Evolutionary conservation across 2,329 filamentous ascomycete genomes (phyloP), one percentile per base, ranked within the genome.

Genomic region (Tolypocladium nubicola): DNA sequence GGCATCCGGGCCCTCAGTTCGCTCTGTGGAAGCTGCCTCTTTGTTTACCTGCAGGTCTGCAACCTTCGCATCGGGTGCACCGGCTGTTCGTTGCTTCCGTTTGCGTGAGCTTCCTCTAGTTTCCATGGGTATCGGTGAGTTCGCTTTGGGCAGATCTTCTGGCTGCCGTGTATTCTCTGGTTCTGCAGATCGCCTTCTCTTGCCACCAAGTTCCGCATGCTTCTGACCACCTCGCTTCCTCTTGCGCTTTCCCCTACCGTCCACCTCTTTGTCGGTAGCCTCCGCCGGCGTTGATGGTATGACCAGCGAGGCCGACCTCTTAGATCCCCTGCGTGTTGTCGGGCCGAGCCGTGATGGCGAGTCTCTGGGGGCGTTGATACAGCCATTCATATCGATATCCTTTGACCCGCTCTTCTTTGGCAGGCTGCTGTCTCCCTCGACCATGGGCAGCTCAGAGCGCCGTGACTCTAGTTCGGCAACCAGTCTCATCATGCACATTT

Each of bases 381-480:
- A 65, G 39, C 59, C 60, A 21, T 58, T 52, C 6, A 53, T 41
- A 2, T 58, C 56, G 1, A 58, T 30, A 16, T 33, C 60, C 9
- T 39, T 52, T 23, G 57, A 10, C 6, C 14, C 13, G 11, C 23
- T 58, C 53, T 61, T 62, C 52, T 63, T 60, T 4, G 59, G 59
- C 19, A 62, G 65, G 14, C 58, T 58, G 13, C 58, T 59, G 37
- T 59, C 57, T 52, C 54, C 53, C 39, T 62, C 59, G 56, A 61
- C 59, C 38, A 63, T 56, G 8, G 62, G 62, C 38, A 64, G 63
- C 14, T 55, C 54, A 58, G 69, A 69, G 53, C 68, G 71, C 26
- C 68, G 71, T 33, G 75, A 71, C 60, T 80, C 79, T 10, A 81
- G 66, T 61, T 81, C 78, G n/a, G 76, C 73, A 3, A 77, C 73